Evolutionary conservation across 805 yeast genomes (phyloP).

Genomic region (Myxozyma neotropica): DNA sequence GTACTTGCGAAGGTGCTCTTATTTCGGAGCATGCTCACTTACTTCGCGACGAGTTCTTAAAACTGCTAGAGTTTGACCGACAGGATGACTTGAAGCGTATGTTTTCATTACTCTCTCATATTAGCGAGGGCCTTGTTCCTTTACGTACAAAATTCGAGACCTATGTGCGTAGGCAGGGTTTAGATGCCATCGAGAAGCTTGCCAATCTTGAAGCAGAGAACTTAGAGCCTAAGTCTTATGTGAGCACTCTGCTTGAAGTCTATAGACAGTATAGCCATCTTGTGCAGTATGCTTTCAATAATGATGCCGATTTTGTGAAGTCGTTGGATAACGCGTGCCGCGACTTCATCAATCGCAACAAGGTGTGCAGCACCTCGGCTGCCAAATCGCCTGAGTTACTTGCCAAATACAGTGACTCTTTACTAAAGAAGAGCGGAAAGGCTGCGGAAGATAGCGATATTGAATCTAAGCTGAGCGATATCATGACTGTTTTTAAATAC

Average conservation of each 20-base stretch:
- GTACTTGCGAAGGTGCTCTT: conserved; percentile 71
- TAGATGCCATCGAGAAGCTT: conserved; percentile 60
- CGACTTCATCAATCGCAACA: conserved; percentile 76
- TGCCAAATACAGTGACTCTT: conserved; percentile 84
- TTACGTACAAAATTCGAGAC: conserved; percentile 71
- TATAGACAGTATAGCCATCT: conserved; percentile 68
- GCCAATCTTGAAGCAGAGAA: conserved; percentile 42
- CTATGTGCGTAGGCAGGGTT: conserved; percentile 70
- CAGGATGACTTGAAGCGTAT: conserved; percentile 74
- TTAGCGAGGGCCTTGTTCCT: conserved; percentile 76
- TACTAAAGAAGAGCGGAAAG: conserved; percentile 74
- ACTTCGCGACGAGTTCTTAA: conserved; percentile 74
- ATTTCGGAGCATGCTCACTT: conserved; percentile 76
- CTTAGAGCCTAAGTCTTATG: conserved; percentile 76
- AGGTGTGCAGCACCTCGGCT: conserved; percentile 57
- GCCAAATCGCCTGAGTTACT: conserved; percentile 91
- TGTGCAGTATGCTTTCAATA: conserved; percentile 66
- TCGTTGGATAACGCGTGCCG: conserved; percentile 90
- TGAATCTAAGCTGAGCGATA: conserved; percentile 70
- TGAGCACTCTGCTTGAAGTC: conserved; percentile 71
- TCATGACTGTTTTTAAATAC: conserved; percentile 83
- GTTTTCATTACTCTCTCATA: conserved; percentile 73
- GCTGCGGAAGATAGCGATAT: conserved; percentile 67
- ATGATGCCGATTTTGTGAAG: conserved; percentile 76
- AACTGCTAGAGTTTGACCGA: conserved; percentile 72